A percentile compares a stretch with the other conserved stretches of the same genome.
Evolutionary conservation across 129 eudicot genomes (phyloP).

Genomic region (Tagetes erecta): DNA sequence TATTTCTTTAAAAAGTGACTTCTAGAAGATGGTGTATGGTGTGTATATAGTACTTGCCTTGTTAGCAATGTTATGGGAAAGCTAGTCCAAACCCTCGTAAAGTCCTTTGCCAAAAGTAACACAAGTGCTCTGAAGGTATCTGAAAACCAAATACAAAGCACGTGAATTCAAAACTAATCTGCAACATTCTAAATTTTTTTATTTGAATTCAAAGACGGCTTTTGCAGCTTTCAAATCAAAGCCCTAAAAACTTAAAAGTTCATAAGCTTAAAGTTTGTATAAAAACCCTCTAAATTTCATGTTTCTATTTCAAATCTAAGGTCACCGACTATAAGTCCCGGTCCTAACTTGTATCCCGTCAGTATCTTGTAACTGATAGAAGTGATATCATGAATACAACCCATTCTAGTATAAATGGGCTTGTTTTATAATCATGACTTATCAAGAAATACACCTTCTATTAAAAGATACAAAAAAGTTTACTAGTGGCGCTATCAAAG

Average conservation of each 20-base stretch:
- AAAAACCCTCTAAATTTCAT: neutral
- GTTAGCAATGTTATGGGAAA: slow-evolving; percentile 61
- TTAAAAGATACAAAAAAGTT: neutral
- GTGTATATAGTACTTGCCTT: slow-evolving; percentile 42
- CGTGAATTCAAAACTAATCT: neutral
- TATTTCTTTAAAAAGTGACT: neutral
- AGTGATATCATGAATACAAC: neutral
- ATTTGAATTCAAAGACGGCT: neutral
- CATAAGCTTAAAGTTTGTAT: neutral
- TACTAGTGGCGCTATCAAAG: slow-evolving; percentile 34
- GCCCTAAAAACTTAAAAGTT: neutral
- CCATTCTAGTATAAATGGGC: neutral
- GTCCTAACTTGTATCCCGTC: neutral
- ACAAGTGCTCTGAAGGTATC: slow-evolving; percentile 70
- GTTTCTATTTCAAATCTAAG: too few species aligned
- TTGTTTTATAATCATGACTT: neutral
- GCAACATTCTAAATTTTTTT: neutral
- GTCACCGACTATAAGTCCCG: neutral
- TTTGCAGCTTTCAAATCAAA: neutral
- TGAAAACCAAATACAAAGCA: slow-evolving; percentile 9
- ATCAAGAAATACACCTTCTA: neutral
- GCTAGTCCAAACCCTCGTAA: slow-evolving; percentile 66
- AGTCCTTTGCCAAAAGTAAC: slow-evolving; percentile 62
- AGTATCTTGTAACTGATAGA: neutral
- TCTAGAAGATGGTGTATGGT: neutral